A percentile compares a stretch with the other conserved stretches of the same genome.
Conservation (phyloP, 139 green algal species). For the Pleodorina starrii region DNA sequence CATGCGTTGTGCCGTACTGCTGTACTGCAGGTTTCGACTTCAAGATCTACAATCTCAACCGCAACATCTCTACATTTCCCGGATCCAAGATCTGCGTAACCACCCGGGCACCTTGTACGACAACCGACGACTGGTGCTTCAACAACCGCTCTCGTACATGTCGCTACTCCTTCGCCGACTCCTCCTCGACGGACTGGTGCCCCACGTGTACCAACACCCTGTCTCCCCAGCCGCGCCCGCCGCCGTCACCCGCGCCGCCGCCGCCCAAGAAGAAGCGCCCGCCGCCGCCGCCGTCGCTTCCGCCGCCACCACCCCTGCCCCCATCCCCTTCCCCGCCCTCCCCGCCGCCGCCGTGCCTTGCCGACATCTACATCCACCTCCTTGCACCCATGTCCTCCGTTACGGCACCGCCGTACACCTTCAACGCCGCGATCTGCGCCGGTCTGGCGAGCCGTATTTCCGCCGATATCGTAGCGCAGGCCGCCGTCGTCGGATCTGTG, state of each 20-base stretch:
- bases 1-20: background rate
- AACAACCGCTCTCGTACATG: background rate
- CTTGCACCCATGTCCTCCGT: background rate
- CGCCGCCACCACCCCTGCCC: background rate
- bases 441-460: background rate
- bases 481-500: background rate
- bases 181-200: background rate
- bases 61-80: constrained; percentile 1
- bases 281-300: background rate
- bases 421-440: background rate
- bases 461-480: background rate
- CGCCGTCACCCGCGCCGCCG: background rate
- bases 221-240: background rate
- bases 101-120: background rate
- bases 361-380: background rate
- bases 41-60: constrained; percentile 43
- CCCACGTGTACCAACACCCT: background rate
- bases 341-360: background rate
- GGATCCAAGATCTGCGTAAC: background rate
- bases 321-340: background rate
- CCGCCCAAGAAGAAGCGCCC: background rate
- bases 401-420: background rate
- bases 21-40: constrained; percentile 14
- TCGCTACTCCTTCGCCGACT: constrained; percentile 17
- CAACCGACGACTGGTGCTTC: background rate